Evolutionary conservation across 2,329 filamentous ascomycete genomes (phyloP).

Genomic region (Zelopaecilomyces penicillatus): DNA sequence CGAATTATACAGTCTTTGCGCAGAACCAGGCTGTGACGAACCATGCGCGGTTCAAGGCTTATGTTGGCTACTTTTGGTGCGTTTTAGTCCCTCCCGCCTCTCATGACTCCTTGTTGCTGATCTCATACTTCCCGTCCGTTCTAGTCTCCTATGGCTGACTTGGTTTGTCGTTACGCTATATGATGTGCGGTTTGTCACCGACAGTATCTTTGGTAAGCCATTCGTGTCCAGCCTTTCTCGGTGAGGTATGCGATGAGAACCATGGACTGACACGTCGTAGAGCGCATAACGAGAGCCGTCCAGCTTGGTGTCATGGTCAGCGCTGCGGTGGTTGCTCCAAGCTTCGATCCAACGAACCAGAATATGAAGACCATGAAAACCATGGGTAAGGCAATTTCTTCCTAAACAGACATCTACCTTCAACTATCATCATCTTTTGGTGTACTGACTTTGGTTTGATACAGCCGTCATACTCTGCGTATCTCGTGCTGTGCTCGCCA

Average conservation of each 20-base stretch:
- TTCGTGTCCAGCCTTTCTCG: neutral
- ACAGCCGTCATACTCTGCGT: constrained; percentile 38
- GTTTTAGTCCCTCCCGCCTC: neutral
- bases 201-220: constrained; percentile 47
- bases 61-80: constrained; percentile 29
- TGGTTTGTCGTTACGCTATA: constrained; percentile 58
- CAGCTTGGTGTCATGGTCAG: constrained; percentile 59
- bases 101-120: neutral
- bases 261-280: constrained; percentile 10
- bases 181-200: constrained; percentile 57
- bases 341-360: constrained; percentile 32
- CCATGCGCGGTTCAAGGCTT: constrained; percentile 23
- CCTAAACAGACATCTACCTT: neutral
- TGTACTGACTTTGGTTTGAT: too few relatives aligned
- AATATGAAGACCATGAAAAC: constrained; percentile 28
- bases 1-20: constrained; percentile 54
- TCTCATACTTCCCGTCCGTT: neutral
- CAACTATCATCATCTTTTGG: neutral
- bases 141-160: constrained; percentile 55
- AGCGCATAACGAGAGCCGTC: constrained; percentile 47
- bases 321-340: constrained; percentile 51
- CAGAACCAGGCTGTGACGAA: constrained; percentile 24
- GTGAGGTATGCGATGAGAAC: too few relatives aligned
- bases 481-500: constrained; percentile 42
- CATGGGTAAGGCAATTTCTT: constrained; percentile 27